Percentiles rank a stretch among this genome's conserved stretches.
phyloP scores from a whole-genome alignment of 2,329 filamentous ascomycete genomes.

The Pseudocercospora pini-densiflorae region DNA sequence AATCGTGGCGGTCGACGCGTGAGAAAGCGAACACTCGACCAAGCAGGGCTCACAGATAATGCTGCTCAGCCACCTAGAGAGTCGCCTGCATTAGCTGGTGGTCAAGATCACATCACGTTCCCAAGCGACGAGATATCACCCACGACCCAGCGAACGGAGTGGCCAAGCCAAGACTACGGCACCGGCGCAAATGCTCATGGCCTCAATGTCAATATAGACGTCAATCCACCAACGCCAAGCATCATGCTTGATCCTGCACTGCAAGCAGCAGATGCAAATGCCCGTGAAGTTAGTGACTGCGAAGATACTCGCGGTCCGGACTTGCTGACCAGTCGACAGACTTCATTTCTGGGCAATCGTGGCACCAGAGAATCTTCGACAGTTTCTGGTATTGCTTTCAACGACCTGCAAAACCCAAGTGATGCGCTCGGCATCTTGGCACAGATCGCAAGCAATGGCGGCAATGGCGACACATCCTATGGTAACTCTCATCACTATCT shows the following conservation, averaged over 20 bases:
- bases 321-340: not conserved
- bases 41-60: conserved; percentile 39
- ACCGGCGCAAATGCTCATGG: conserved; percentile 10
- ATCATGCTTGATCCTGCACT: conserved; percentile 39
- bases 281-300: conserved; percentile 18
- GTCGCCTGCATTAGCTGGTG: conserved; percentile 32
- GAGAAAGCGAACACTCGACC: conserved; percentile 53
- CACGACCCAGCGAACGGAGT: conserved; percentile 11
- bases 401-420: conserved; percentile 54
- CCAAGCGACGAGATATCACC: conserved; percentile 23
- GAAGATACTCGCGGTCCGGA: not conserved
- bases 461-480: conserved; percentile 22
- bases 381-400: conserved; percentile 41
- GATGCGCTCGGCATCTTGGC: conserved; percentile 55
- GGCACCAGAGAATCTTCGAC: conserved; percentile 37
- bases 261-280: conserved; percentile 31
- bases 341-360: conserved; percentile 18
- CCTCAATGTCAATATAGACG: conserved; percentile 11
- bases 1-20: conserved; percentile 64
- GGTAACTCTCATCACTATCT: conserved; percentile 3
- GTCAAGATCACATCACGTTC: conserved; percentile 30
- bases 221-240: conserved; percentile 30
- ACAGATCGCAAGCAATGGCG: conserved; percentile 47
- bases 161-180: conserved; percentile 15
- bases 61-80: conserved; percentile 13